Evolutionary conservation across 345 rosid species (phyloP).

Genomic region (Lumnitzera racemosa): DNA sequence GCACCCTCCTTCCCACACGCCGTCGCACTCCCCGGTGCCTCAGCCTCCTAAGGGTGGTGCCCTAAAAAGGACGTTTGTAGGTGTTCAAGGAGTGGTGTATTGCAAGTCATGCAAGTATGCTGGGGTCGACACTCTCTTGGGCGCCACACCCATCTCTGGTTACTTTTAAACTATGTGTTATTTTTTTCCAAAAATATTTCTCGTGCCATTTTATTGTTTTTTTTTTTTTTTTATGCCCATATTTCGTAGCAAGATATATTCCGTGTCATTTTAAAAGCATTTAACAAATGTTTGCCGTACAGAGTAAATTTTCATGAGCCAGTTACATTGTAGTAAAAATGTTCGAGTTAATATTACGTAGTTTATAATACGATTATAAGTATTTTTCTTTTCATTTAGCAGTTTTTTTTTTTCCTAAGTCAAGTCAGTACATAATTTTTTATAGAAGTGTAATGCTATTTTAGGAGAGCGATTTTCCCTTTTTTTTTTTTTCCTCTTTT

Average conservation of each 20-base stretch:
- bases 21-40: slow-evolving; percentile 8
- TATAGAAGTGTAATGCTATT: no score
- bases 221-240: background rate
- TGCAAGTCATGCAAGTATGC: slow-evolving; percentile 87
- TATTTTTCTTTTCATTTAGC: no score
- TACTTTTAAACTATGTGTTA: slow-evolving; percentile 1
- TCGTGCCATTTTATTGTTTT: background rate
- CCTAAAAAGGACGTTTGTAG: slow-evolving; percentile 47
- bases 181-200: background rate
- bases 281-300: no score
- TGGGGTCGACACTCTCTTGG: slow-evolving; percentile 43
- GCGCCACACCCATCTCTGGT: slow-evolving; percentile 65
- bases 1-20: slow-evolving; percentile 25
- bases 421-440: no score
- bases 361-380: no score
- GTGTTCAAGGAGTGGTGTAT: slow-evolving; percentile 71
- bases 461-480: no score
- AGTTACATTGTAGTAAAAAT: no score
- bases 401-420: no score
- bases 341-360: no score
- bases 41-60: slow-evolving; percentile 30
- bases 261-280: no score
- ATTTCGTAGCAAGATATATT: background rate
- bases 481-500: no score
- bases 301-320: background rate